Conservation (phyloP, 2,329 filamentous ascomycete genomes). For the Byssochlamys sp. region DNA sequence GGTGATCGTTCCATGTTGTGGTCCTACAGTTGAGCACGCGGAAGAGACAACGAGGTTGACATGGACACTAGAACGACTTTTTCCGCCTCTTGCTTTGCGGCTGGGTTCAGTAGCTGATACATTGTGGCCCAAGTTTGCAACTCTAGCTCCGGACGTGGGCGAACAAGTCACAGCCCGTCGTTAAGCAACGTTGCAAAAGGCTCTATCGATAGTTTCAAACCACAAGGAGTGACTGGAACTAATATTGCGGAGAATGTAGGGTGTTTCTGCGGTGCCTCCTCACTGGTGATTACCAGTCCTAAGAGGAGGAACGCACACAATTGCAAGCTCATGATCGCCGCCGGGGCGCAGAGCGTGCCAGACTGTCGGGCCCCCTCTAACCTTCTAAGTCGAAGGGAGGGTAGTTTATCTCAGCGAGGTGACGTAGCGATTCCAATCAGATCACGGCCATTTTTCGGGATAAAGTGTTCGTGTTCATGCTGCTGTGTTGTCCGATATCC, state of each 20-base stretch:
- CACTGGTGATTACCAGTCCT: neutral
- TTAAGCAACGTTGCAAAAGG: no score
- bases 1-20: neutral
- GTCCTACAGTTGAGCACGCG: neutral
- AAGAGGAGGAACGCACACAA: neutral
- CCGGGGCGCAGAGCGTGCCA: neutral
- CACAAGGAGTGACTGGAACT: no score
- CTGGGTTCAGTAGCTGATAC: neutral
- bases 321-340: neutral
- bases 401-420: neutral
- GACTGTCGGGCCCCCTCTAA: neutral
- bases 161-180: no score
- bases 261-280: neutral
- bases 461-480: neutral
- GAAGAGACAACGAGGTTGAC: neutral
- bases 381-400: neutral
- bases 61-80: neutral
- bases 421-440: neutral
- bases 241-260: no score
- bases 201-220: no score
- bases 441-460: neutral
- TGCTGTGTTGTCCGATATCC: neutral
- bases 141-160: neutral
- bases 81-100: neutral
- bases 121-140: neutral